A percentile compares a stretch with the other conserved stretches of the same genome.
Evolutionary conservation across 495 filamentous ascomycete genomes (phyloP).

Genomic region (Annulohypoxylon stygium): DNA sequence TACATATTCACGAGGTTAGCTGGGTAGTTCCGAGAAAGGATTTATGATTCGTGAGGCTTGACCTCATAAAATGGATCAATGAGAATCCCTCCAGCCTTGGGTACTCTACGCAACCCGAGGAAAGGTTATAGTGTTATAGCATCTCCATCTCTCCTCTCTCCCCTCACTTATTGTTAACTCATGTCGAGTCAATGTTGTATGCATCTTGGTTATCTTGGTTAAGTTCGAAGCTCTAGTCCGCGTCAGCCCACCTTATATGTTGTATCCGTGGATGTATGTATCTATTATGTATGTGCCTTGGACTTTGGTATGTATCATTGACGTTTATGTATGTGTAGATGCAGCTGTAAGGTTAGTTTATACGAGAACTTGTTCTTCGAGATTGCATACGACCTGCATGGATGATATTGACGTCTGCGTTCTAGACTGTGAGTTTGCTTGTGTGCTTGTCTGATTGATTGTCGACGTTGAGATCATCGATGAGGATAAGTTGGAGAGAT

Average conservation of each 20-base stretch:
- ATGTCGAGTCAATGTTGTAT: conserved; percentile 34
- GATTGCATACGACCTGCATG: not conserved
- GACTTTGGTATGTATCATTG: not conserved
- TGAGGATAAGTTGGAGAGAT: not conserved
- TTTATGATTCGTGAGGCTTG: conserved; percentile 14
- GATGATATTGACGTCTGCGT: not conserved
- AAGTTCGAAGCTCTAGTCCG: conserved; percentile 29
- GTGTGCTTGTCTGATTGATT: not conserved
- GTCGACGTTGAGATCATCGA: not conserved
- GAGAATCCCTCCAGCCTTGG: conserved; percentile 2
- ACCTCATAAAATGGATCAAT: conserved; percentile 34
- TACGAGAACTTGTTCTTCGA: conserved; percentile 15
- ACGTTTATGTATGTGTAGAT: conserved; percentile 2
- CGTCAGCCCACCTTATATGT: conserved; percentile 14
- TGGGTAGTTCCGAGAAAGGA: not conserved
- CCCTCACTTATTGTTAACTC: conserved; percentile 17
- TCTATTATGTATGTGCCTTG: not conserved
- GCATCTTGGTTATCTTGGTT: conserved; percentile 26
- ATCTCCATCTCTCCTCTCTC: conserved; percentile 13
- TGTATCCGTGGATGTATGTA: conserved; percentile 3
- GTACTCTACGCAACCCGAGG: not conserved
- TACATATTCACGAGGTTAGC: not conserved
- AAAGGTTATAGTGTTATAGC: not conserved
- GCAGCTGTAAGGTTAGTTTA: conserved; percentile 12
- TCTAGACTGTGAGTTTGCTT: not conserved